Evolutionary conservation across 2,329 filamentous ascomycete species (phyloP).

Genomic region (Colletotrichum tamarilloi): DNA sequence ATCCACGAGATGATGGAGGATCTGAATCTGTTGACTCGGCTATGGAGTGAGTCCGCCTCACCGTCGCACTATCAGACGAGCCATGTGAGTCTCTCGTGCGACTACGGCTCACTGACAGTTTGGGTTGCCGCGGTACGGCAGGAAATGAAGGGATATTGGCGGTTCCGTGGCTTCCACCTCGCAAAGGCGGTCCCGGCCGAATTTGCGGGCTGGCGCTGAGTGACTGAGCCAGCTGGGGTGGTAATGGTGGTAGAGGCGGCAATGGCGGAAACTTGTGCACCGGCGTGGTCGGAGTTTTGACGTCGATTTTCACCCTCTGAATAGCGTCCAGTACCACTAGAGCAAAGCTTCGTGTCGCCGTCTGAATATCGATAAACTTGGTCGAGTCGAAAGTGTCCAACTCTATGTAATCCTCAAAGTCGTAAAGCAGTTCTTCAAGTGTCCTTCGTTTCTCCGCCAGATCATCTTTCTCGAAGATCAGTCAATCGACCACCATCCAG

Average conservation of each 20-base stretch:
- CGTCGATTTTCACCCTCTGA: slow-evolving; percentile 40
- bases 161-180: not conserved
- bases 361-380: slow-evolving; percentile 51
- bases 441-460: slow-evolving; percentile 43
- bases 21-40: slow-evolving; percentile 2
- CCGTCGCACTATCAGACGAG: not conserved
- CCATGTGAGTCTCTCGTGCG: not conserved
- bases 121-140: not conserved
- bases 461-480: slow-evolving; percentile 38
- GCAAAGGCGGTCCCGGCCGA: not conserved
- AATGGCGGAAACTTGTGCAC: slow-evolving; percentile 26
- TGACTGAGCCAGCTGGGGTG: not conserved
- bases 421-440: slow-evolving; percentile 55
- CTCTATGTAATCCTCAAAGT: slow-evolving; percentile 56
- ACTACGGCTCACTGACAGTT: not conserved
- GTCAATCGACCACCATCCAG: not conserved
- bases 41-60: not conserved
- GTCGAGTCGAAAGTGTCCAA: slow-evolving; percentile 48
- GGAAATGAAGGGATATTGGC: not conserved
- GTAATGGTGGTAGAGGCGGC: slow-evolving; percentile 27
- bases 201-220: not conserved
- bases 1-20: not conserved
- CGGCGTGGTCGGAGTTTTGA: slow-evolving; percentile 11
- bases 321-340: slow-evolving; percentile 51
- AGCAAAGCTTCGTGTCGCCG: slow-evolving; percentile 52